Percentiles rank a stretch among this genome's conserved stretches.
phyloP scores from a whole-genome alignment of 129 eudicot species.

The Chrysanthemum seticuspe region DNA sequence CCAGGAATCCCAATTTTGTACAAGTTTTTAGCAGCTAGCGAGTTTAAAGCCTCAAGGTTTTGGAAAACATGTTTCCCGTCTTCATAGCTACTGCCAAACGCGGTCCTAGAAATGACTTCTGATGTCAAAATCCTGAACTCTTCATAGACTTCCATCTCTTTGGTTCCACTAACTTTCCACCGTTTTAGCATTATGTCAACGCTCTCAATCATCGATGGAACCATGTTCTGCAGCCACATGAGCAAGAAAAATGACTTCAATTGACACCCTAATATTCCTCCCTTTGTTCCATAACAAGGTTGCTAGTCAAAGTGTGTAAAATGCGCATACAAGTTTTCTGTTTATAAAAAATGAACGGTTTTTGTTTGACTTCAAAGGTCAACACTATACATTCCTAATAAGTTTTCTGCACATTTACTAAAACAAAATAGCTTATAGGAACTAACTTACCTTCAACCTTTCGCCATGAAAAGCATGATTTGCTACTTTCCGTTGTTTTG shows the following conservation, averaged over 20 bases:
- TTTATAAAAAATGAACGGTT: not conserved
- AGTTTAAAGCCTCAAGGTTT: slow-evolving; percentile 6
- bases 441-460: slow-evolving; percentile 27
- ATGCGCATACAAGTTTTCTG: not conserved
- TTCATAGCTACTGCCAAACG: slow-evolving; percentile 33
- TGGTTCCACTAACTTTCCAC: slow-evolving; percentile 31
- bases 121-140: slow-evolving; percentile 32
- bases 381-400: not conserved
- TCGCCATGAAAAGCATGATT: slow-evolving; percentile 43
- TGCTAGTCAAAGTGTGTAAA: too few species aligned
- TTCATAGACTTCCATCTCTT: slow-evolving; percentile 34
- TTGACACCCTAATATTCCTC: not conserved
- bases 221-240: slow-evolving; percentile 30
- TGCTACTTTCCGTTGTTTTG: slow-evolving; percentile 38
- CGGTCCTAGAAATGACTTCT: slow-evolving; percentile 35
- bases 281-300: not conserved
- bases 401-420: not conserved
- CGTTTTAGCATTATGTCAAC: slow-evolving; percentile 35
- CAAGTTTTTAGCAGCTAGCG: not conserved
- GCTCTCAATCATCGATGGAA: slow-evolving; percentile 35
- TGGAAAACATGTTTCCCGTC: slow-evolving; percentile 33
- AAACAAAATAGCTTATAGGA: not conserved
- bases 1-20: slow-evolving; percentile 8
- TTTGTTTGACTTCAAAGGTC: not conserved
- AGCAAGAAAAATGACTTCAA: slow-evolving; percentile 3